These are phyloP conservation scores for Hyphopichia wangnamkhiaoensis DNA, from an alignment of 1,139 yeast species.

Conservation along the genomic window DNA sequence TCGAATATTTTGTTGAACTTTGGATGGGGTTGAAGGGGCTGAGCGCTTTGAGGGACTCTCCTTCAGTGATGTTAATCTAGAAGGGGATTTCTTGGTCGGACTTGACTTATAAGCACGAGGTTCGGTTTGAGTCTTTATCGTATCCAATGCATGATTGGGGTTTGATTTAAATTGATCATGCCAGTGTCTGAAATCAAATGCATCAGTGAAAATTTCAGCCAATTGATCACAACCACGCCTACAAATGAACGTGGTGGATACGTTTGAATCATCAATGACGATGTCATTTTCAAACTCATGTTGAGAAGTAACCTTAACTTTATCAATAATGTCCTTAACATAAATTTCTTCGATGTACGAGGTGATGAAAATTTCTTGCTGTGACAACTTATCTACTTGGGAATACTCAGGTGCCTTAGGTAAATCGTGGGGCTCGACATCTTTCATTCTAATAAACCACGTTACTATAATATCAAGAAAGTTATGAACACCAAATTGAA, in stretches of 20 bases:
- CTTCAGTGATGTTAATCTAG: slow-evolving; percentile 2
- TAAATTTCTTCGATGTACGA: slow-evolving; percentile 35
- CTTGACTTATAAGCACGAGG: slow-evolving; percentile 19
- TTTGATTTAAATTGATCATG: slow-evolving; percentile 18
- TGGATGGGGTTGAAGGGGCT: background rate
- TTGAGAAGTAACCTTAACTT: slow-evolving; percentile 35
- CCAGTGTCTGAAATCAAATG: slow-evolving; percentile 38
- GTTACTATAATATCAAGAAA: slow-evolving; percentile 39
- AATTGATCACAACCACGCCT: slow-evolving; percentile 38
- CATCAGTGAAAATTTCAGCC: slow-evolving; percentile 30
- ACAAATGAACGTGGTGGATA: slow-evolving; percentile 32
- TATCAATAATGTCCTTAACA: slow-evolving; percentile 29
- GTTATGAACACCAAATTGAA: slow-evolving; percentile 38
- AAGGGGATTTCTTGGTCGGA: background rate
- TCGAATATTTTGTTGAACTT: slow-evolving; percentile 3
- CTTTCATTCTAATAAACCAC: slow-evolving; percentile 33
- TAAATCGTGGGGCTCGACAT: slow-evolving; percentile 20
- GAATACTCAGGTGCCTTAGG: slow-evolving; percentile 14
- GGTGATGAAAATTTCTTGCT: slow-evolving; percentile 45
- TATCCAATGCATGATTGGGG: slow-evolving; percentile 26
- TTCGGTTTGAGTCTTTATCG: slow-evolving; percentile 25
- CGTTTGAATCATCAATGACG: slow-evolving; percentile 31
- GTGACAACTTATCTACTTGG: slow-evolving; percentile 8
- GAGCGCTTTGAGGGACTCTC: slow-evolving; percentile 2
- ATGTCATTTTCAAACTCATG: slow-evolving; percentile 22